Evolutionary conservation across 257 asterid genomes (phyloP).

Genomic region (Eucommia ulmoides): DNA sequence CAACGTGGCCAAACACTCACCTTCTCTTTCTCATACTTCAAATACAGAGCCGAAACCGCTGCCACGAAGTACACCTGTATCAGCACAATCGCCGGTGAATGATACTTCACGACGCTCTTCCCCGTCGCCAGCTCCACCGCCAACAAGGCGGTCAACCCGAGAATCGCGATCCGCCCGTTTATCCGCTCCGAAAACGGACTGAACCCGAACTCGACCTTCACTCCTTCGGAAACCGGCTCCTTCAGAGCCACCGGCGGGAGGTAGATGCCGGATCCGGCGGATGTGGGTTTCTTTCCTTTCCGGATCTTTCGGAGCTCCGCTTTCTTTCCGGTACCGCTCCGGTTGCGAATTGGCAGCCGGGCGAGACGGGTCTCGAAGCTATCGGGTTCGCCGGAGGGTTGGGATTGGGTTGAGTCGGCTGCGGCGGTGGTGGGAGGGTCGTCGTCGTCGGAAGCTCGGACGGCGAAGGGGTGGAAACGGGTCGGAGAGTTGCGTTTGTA

Average conservation of each 20-base stretch:
- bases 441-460: constrained; percentile 47
- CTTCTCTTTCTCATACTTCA: constrained; percentile 74
- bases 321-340: constrained; percentile 73
- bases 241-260: constrained; percentile 76
- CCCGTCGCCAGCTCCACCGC: constrained; percentile 93
- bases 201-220: constrained; percentile 87
- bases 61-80: constrained; percentile 81
- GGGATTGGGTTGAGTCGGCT: constrained; percentile 23
- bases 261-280: constrained; percentile 53
- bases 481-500: constrained; percentile 15
- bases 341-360: constrained; percentile 59
- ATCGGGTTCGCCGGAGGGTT: constrained; percentile 23
- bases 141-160: constrained; percentile 69
- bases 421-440: constrained; percentile 15
- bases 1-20: constrained; percentile 78
- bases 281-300: constrained; percentile 49
- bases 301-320: constrained; percentile 56
- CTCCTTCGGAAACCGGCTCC: constrained; percentile 61
- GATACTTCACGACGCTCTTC: constrained; percentile 64
- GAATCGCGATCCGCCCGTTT: constrained; percentile 69
- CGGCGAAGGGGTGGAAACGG: constrained; percentile 14
- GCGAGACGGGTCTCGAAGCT: constrained; percentile 66
- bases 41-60: constrained; percentile 63
- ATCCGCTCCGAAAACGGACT: constrained; percentile 72
- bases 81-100: constrained; percentile 71